Conservation (phyloP, 2,329 filamentous ascomycete genomes). For the Xylariaceae sp. region DNA sequence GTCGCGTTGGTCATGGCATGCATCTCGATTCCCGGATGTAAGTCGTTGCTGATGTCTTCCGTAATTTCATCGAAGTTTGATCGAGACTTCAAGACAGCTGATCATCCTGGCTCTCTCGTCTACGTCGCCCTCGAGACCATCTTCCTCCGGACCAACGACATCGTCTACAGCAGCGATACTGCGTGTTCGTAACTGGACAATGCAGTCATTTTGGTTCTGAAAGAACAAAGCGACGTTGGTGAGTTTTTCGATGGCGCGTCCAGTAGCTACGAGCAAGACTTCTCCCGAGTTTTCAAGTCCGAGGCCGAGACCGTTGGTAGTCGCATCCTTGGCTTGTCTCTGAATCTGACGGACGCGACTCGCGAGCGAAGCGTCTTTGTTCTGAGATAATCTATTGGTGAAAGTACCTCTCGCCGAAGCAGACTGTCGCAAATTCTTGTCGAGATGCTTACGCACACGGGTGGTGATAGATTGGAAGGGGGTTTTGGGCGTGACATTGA, state of each 20-base stretch:
- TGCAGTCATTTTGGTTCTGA: conserved; percentile 55
- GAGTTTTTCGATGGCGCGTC: conserved; percentile 62
- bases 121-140: conserved; percentile 26
- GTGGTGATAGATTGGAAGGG: conserved; percentile 66
- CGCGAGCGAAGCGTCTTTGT: conserved; percentile 42
- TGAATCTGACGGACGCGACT: conserved; percentile 43
- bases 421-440: conserved; percentile 43
- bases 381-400: conserved; percentile 40
- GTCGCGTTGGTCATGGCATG: no score
- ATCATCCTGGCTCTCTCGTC: conserved; percentile 44
- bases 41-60: neutral
- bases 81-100: conserved; percentile 48
- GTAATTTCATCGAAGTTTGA: conserved; percentile 39
- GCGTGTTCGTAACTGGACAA: conserved; percentile 57
- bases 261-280: conserved; percentile 61
- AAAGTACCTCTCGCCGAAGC: conserved; percentile 24
- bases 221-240: conserved; percentile 63
- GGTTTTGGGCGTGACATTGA: conserved; percentile 63
- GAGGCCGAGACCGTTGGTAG: conserved; percentile 27
- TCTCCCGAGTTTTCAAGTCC: conserved; percentile 37
- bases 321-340: conserved; percentile 24
- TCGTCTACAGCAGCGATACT: conserved; percentile 67
- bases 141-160: conserved; percentile 39
- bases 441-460: conserved; percentile 60
- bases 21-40: no score